phyloP scores from a whole-genome alignment of 2,329 filamentous ascomycete genomes.

The Alternaria brassicae region DNA sequence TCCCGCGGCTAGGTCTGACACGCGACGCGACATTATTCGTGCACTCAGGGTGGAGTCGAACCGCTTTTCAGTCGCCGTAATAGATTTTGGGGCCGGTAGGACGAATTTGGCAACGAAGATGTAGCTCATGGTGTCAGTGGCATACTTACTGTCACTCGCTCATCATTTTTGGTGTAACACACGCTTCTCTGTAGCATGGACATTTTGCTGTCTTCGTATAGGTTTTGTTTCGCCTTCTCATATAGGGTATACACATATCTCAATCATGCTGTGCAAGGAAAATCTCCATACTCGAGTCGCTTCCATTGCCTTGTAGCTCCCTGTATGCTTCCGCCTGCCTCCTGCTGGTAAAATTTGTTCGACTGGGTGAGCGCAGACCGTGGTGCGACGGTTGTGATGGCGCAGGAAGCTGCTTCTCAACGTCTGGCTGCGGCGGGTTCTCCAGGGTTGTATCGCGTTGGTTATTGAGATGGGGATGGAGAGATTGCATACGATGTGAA shows the following conservation, averaged over 20 bases:
- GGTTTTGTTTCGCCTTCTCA: neutral
- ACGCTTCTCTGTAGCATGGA: neutral
- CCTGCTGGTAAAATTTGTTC: constrained; percentile 7
- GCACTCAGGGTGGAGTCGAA: neutral
- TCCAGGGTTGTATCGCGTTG: neutral
- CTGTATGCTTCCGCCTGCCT: constrained; percentile 7
- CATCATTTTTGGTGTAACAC: neutral
- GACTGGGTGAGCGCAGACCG: constrained; percentile 8
- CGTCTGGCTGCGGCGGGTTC: neutral
- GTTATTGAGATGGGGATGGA: neutral
- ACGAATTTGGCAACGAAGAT: neutral
- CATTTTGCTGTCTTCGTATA: neutral
- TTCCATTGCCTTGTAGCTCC: neutral
- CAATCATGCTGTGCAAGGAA: constrained; percentile 10
- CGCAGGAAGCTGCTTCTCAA: neutral
- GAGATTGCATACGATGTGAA: constrained; percentile 5
- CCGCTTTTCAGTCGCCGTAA: neutral
- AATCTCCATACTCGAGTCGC: constrained; percentile 14
- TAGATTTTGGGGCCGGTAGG: neutral
- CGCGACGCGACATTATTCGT: neutral
- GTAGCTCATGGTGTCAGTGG: neutral
- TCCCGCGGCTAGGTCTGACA: neutral
- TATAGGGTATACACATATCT: neutral
- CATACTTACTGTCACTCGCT: neutral
- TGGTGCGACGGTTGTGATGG: constrained; percentile 2